Base-by-base conservation (phyloP, 2,329 filamentous ascomycete species). In the Aspergillus pseudoviridinutans region DNA sequence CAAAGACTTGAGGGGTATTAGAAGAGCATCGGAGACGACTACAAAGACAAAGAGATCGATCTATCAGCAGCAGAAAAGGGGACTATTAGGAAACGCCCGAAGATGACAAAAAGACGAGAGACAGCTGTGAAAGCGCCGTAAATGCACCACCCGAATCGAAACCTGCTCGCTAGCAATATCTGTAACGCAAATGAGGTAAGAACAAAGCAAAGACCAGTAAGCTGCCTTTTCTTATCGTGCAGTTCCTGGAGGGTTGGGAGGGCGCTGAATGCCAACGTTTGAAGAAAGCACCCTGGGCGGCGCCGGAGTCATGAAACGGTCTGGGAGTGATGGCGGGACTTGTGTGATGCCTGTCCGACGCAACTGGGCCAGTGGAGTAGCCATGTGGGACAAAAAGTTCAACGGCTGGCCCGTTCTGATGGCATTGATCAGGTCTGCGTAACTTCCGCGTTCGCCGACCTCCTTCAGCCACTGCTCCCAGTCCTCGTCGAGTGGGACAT, bases 401-500 rank as follows among this genome's bases (percentile, higher is more conserved):
- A 76, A 63, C 17, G 74, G 69, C 49, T 74, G 71, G 44, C 70
- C 70, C 35, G 68, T 62, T 49, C 74, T 67, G 57, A 77, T 75
- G 8, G 74, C 71, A 57, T 74, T 67, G 25, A 77, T 63, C 63
- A 77, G 71, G 50, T 76, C 73, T n/a, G 66, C 64, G 59, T 75
- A 76, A 50, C 68, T 70, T 51, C 80, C 80, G 41, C 80, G 73
- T 63, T 84, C 82, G 17, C 80, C 76, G 8, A 78, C 80, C 62
- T 84, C 82, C 64, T 84, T 84, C 57, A 84, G 69, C 76, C 81
- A 84, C 64, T 84, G 82, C 64, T 85, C 82, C 79, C 80, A 84
- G 56, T 77, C 75, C 53, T 75, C 73, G 42, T 78, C 76, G 6
- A 78, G 65, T 25, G 76, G 68, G 35, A 79, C 77, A 58, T 78